These are phyloP conservation scores for Penicillium ochrochloron DNA, from an alignment of 495 filamentous ascomycete species.

Conservation along the genomic window DNA sequence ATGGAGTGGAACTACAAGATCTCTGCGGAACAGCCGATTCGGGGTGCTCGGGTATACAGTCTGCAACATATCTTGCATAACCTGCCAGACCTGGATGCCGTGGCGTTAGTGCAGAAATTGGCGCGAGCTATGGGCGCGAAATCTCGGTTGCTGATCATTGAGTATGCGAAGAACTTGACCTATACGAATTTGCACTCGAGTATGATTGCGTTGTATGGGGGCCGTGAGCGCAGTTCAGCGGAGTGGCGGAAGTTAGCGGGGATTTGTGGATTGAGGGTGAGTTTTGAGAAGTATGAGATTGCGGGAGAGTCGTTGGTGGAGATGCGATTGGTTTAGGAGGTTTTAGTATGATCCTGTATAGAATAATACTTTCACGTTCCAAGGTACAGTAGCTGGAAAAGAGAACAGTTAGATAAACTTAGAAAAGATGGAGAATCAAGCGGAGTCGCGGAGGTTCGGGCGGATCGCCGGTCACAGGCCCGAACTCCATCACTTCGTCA, in stretches of 20 bases:
- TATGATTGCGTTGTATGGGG: constrained; percentile 45
- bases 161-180: constrained; percentile 39
- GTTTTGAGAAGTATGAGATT: constrained; percentile 41
- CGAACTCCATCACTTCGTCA: neutral
- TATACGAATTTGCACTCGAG: constrained; percentile 40
- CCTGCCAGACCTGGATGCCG: constrained; percentile 43
- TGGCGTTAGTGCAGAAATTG: constrained; percentile 45
- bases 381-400: no score
- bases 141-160: constrained; percentile 53
- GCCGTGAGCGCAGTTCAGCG: constrained; percentile 36
- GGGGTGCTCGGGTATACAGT: constrained; percentile 48
- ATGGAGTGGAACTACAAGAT: constrained; percentile 45
- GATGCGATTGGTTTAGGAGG: constrained; percentile 28
- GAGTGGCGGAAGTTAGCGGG: constrained; percentile 43
- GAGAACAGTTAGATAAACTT: no score
- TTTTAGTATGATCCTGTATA: neutral
- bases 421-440: neutral
- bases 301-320: constrained; percentile 43
- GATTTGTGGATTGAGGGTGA: constrained; percentile 38
- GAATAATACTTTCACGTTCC: neutral
- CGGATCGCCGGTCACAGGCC: neutral
- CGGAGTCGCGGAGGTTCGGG: neutral
- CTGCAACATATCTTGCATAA: constrained; percentile 52
- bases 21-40: constrained; percentile 38
- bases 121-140: constrained; percentile 49